Evolutionary conservation across 495 filamentous ascomycete species (phyloP), one percentile per base, ranked within the genome.

Genomic region (Hypoxylon rickii): DNA sequence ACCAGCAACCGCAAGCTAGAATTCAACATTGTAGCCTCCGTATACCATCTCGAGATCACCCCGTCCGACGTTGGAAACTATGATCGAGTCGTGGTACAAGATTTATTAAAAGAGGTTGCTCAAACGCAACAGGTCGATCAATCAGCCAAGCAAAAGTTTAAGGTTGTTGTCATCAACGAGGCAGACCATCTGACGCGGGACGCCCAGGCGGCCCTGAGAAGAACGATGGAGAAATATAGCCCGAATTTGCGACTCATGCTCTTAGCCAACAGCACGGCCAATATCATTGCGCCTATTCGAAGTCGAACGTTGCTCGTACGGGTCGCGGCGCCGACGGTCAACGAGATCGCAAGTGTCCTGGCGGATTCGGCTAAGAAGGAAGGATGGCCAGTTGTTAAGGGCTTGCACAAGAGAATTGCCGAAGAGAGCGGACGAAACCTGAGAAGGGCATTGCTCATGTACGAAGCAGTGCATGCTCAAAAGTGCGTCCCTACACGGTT

Each of bases 191-290:
- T 98, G 40, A 95, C 88, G 0, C 76, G 94, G 34, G 94, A 98
- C 81, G 94, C 94, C 5, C 94, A 98, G 73, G 95, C 95, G 1
- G 94, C 94, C 43, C 77, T 98, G 68, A 83, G 94, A 68, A 80
- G 94, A 49, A 98, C 94, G 0, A 98, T 98, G 94, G 94, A 98
- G 76, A 98, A 98, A 77, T 98, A 98, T 74, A 91, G 87, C 57
- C 93, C 94, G 16, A 98, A 97, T 70, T 60, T 98, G 57, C 79
- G 94, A 26, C 73, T 98, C 61, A 96, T 98, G 40, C 74, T 98
- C 38, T 75, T 97, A 39, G 95, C 93, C 36, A 97, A 97, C 65
- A 90, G 86, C 56, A 98, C 94, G 22, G 89, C 91, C 49, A 96
- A 96, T 64, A 98, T 98, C 63, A 98, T 97, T 73, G 92, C 92